These are phyloP conservation scores for Stephania yunnanensis DNA, from an alignment of 164 flowering plant species.

Conservation along the genomic window DNA sequence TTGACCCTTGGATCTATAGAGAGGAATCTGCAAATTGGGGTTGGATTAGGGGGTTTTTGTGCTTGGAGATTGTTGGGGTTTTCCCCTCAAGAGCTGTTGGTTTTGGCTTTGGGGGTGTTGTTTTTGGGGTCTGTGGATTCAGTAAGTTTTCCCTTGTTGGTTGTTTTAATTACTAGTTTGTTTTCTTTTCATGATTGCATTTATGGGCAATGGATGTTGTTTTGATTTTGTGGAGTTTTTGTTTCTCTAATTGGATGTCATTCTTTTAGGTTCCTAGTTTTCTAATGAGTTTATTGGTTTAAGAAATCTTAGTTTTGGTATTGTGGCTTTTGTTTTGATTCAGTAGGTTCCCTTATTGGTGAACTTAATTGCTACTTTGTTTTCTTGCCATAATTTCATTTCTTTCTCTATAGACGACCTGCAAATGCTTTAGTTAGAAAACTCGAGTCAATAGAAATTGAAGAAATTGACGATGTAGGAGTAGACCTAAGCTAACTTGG, in stretches of 20 bases:
- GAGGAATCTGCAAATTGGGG: conserved; percentile 66
- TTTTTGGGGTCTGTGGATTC: conserved; percentile 69
- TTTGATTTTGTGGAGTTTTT: too few relatives aligned
- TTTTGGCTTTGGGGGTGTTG: conserved; percentile 54
- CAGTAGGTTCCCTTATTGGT: neutral
- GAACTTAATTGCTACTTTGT: neutral
- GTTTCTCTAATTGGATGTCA: too few relatives aligned
- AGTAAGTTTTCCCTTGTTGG: conserved; percentile 29
- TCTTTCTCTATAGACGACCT: too few relatives aligned
- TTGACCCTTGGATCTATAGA: conserved; percentile 66
- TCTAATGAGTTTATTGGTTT: conserved; percentile 34
- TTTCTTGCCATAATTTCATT: neutral
- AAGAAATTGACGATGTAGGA: too few relatives aligned
- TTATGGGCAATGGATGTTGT: neutral
- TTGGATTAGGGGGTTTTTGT: conserved; percentile 47
- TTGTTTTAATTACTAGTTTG: neutral
- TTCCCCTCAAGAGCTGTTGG: conserved; percentile 44
- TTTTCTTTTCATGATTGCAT: neutral
- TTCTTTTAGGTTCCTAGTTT: too few relatives aligned
- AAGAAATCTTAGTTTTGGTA: conserved; percentile 47
- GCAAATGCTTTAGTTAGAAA: too few relatives aligned
- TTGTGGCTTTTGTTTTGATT: conserved; percentile 48
- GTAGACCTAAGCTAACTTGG: too few relatives aligned
- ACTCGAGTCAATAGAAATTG: too few relatives aligned
- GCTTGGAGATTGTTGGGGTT: conserved; percentile 58